phyloP scores from a whole-genome alignment of 228 moss, liverwort and hornwort species.

The Sphagnum magellanicum region DNA sequence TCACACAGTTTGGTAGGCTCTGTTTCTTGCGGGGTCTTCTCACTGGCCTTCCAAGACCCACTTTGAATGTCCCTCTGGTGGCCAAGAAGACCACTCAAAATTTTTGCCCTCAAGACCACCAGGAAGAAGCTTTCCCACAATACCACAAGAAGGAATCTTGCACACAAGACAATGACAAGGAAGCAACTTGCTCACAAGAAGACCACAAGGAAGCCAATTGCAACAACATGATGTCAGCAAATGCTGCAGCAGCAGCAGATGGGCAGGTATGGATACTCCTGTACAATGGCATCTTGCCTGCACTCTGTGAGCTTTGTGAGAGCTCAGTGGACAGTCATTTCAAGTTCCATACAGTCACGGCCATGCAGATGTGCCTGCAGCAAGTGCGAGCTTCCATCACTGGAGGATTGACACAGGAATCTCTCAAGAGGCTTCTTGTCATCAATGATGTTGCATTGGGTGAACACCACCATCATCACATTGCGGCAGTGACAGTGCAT shows the following conservation, averaged over 20 bases:
- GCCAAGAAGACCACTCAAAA: neutral
- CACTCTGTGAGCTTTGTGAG: conserved; percentile 80
- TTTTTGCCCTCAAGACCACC: neutral
- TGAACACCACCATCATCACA: neutral
- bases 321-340: conserved; percentile 94
- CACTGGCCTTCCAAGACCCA: conserved; percentile 66
- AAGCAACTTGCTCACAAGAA: neutral
- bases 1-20: conserved; percentile 86
- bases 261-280: conserved; percentile 80
- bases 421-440: conserved; percentile 27
- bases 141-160: neutral
- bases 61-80: conserved; percentile 62
- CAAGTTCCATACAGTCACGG: conserved; percentile 94
- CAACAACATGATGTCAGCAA: too few relatives aligned
- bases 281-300: conserved; percentile 87
- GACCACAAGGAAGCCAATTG: neutral
- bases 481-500: conserved; percentile 19
- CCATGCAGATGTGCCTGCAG: conserved; percentile 93
- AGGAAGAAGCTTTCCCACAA: neutral
- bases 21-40: conserved; percentile 86
- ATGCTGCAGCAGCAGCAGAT: conserved; percentile 6
- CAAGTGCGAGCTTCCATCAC: conserved; percentile 89
- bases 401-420: conserved; percentile 46
- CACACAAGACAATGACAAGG: neutral
- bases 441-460: conserved; percentile 9